These are phyloP conservation scores for Cicer arietinum DNA, from an alignment of 306 rosid species.

Conservation along the genomic window DNA sequence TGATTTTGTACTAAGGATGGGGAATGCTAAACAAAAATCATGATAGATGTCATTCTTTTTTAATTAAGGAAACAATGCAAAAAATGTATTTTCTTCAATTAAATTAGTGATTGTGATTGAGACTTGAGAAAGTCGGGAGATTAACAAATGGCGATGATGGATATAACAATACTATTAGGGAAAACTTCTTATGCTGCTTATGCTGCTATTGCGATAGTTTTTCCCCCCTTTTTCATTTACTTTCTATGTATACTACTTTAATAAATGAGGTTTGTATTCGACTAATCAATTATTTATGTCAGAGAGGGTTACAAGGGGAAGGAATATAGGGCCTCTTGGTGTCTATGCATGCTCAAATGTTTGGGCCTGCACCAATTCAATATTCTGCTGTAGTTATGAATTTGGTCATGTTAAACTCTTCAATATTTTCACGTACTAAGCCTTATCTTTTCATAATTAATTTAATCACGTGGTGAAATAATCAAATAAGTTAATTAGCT, in stretches of 20 bases:
- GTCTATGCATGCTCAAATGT: constrained; percentile 3
- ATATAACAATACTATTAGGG: too few species aligned
- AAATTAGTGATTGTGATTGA: too few species aligned
- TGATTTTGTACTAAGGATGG: too few species aligned
- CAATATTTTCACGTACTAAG: background rate
- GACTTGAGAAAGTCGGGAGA: too few species aligned
- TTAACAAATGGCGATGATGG: too few species aligned
- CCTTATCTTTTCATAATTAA: constrained; percentile 1
- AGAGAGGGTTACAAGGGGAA: constrained; percentile 16
- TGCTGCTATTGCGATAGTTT: background rate
- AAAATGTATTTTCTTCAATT: too few species aligned
- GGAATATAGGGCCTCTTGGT: background rate
- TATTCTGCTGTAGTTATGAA: constrained; percentile 8
- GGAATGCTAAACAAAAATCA: too few species aligned
- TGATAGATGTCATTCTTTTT: too few species aligned
- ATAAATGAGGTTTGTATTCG: constrained; percentile 18
- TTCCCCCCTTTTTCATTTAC: background rate
- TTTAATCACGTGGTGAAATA: constrained; percentile 6
- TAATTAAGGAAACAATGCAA: too few species aligned
- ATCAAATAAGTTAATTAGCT: constrained; percentile 3
- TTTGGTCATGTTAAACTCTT: background rate
- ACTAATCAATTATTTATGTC: constrained; percentile 33
- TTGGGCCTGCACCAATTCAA: constrained; percentile 12
- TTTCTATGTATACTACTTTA: background rate
- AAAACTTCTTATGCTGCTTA: too few species aligned